Base-by-base conservation (phyloP, 306 rosid species). In the Leucaena leucocephala region DNA sequence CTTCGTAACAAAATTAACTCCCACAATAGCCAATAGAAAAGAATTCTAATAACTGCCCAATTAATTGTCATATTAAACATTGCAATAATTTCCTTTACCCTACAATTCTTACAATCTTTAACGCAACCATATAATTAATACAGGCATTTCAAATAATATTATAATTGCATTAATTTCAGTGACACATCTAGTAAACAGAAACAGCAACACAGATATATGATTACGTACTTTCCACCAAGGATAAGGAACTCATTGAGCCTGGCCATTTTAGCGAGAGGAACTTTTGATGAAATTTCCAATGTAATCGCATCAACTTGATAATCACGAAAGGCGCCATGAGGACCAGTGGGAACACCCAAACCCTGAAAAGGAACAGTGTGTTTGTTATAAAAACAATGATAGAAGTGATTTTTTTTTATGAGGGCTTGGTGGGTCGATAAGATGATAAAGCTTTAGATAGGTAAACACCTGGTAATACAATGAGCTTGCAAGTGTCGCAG, bases 241-340 rank as follows among this genome's bases (percentile, higher is more conserved):
- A 89, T 85, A 64, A 94, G 85, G 80, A 94, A 91, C 48, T 94
- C 97, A 78, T 78, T 84, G 46, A 38, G 90, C 84, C 90, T 81
- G 78, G 54, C 85, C 76, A 82, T 84, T 83, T 85, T 85, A 78
- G 84, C 54, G 74, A 84, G 81, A 55, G 89, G 85, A 84, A 83
- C 81, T 84, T 84, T 90, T 10, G 97, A 87, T 49, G 90, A 87
- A 85, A 95, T 80, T 85, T 95, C 98, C 85, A 95, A 63, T 76
- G 97, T 95, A 76, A 95, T 86, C 66, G 98, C 98, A 73, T 95
- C 98, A 78, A 95, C 88, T 91, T 95, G 98, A 80, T 91, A 95
- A 86, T 92, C 98, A 69, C 98, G 96, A 76, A 95, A 95, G 82
- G 94, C 98, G 65, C 98, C 98, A 59, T 92, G 98, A 42, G 98